Conservation (phyloP, 148 eudicot genomes). For the Agrostemma githago region DNA sequence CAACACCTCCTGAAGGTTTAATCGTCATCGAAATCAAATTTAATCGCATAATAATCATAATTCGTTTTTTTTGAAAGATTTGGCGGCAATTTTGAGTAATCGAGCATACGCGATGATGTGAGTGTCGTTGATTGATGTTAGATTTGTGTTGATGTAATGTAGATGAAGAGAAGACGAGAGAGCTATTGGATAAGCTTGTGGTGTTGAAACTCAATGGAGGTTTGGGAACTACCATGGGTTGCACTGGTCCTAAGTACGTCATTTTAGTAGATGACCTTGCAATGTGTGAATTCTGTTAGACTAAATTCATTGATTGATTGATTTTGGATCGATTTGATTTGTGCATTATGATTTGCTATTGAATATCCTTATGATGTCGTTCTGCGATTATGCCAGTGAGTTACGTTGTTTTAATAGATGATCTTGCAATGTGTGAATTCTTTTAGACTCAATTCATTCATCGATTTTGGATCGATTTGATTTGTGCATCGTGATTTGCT, state of each 20-base stretch:
- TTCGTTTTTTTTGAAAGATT: not conserved
- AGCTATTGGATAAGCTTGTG: slow-evolving; percentile 88
- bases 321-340: not conserved
- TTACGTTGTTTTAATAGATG: not conserved
- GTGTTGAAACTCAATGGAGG: slow-evolving; percentile 99
- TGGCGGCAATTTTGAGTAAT: not conserved
- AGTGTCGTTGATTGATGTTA: not conserved
- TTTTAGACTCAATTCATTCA: not conserved
- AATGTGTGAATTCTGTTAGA: not conserved
- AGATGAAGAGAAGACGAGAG: slow-evolving; percentile 62
- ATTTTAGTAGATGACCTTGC: slow-evolving; percentile 4
- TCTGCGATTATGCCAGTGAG: not conserved
- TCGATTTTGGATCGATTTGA: too few relatives aligned
- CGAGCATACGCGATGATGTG: slow-evolving; percentile 22
- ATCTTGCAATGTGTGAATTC: not conserved
- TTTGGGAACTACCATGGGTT: slow-evolving; percentile 99
- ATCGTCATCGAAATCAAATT: not conserved
- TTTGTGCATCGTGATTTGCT: not conserved
- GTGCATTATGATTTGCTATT: not conserved
- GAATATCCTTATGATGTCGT: too few relatives aligned
- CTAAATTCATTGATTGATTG: not conserved
- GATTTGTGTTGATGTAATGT: not conserved
- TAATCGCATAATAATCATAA: not conserved
- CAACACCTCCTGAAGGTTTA: slow-evolving; percentile 21
- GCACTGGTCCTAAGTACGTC: slow-evolving; percentile 97